Percentiles rank a stretch among this genome's conserved stretches.
Evolutionary conservation across 2,329 filamentous ascomycete genomes (phyloP).

Genomic region (Pseudogymnoascus sp.): DNA sequence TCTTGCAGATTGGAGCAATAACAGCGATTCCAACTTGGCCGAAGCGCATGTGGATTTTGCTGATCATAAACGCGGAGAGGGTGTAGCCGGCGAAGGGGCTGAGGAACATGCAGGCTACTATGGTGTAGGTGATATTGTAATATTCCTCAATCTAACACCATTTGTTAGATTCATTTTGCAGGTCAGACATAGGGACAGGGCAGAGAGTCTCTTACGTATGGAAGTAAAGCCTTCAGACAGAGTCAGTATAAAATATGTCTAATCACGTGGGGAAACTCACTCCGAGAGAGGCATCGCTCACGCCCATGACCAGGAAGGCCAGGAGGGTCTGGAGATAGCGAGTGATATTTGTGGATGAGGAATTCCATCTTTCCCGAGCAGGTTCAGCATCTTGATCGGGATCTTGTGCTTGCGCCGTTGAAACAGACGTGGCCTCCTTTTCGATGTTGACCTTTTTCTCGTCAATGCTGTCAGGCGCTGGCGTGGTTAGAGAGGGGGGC

Average conservation of each 20-base stretch:
- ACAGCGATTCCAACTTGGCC: constrained; percentile 67
- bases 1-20: constrained; percentile 53
- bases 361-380: constrained; percentile 52
- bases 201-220: constrained; percentile 28
- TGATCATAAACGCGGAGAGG: constrained; percentile 55
- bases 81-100: constrained; percentile 60
- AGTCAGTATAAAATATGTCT: constrained; percentile 24
- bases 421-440: neutral
- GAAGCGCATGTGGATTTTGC: constrained; percentile 58
- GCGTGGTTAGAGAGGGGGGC: neutral
- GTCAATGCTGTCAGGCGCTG: neutral
- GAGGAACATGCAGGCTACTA: constrained; percentile 60
- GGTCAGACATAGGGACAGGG: neutral
- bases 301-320: constrained; percentile 57
- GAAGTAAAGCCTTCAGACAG: constrained; percentile 37
- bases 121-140: constrained; percentile 52
- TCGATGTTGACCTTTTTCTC: neutral
- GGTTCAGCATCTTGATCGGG: neutral
- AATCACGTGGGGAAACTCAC: constrained; percentile 34
- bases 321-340: constrained; percentile 52
- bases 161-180: constrained; percentile 7
- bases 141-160: constrained; percentile 48
- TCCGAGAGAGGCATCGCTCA: constrained; percentile 60
- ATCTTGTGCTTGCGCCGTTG: neutral
- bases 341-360: constrained; percentile 48